These are phyloP conservation scores for Hemileccinum impolitum DNA, from an alignment of 768 basidiomycete genomes.

Conservation along the genomic window DNA sequence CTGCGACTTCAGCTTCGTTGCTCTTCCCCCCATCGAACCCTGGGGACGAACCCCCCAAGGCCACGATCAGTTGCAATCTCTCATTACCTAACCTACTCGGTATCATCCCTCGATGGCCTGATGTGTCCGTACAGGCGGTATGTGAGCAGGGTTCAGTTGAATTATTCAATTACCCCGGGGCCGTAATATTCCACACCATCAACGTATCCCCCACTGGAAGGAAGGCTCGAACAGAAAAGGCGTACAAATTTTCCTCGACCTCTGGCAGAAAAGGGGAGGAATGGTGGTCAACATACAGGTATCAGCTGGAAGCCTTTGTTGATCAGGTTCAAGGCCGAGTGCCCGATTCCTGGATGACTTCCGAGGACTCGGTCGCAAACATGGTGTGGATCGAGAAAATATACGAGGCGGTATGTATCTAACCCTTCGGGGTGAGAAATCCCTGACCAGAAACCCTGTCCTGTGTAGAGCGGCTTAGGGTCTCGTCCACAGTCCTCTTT, in stretches of 20 bases:
- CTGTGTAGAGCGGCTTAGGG: slow-evolving; percentile 30
- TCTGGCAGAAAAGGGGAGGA: slow-evolving; percentile 43
- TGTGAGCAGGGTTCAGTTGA: slow-evolving; percentile 45
- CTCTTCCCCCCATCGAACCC: slow-evolving; percentile 29
- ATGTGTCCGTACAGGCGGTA: slow-evolving; percentile 34
- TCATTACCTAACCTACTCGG: slow-evolving; percentile 29
- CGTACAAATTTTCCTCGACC: slow-evolving; percentile 36
- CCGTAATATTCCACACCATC: slow-evolving; percentile 49
- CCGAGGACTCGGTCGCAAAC: slow-evolving; percentile 52
- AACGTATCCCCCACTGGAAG: slow-evolving; percentile 35
- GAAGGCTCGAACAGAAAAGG: slow-evolving; percentile 40
- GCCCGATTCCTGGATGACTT: slow-evolving; percentile 52
- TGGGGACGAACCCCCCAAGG: slow-evolving; percentile 31
- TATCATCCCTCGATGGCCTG: slow-evolving; percentile 38
- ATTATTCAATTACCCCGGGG: slow-evolving; percentile 41
- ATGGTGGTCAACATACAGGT: slow-evolving; percentile 55
- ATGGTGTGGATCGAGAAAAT: slow-evolving; percentile 58
- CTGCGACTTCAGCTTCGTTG: slow-evolving; percentile 39
- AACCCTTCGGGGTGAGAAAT: not conserved
- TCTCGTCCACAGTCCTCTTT: slow-evolving; percentile 33
- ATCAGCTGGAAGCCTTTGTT: slow-evolving; percentile 64
- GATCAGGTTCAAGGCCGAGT: slow-evolving; percentile 51
- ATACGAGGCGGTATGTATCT: slow-evolving; percentile 44
- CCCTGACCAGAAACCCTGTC: not conserved
- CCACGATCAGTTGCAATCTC: slow-evolving; percentile 36